Conservation (phyloP, 192 early-diverging fungal species). For the Gamsiella multidivaricata region DNA sequence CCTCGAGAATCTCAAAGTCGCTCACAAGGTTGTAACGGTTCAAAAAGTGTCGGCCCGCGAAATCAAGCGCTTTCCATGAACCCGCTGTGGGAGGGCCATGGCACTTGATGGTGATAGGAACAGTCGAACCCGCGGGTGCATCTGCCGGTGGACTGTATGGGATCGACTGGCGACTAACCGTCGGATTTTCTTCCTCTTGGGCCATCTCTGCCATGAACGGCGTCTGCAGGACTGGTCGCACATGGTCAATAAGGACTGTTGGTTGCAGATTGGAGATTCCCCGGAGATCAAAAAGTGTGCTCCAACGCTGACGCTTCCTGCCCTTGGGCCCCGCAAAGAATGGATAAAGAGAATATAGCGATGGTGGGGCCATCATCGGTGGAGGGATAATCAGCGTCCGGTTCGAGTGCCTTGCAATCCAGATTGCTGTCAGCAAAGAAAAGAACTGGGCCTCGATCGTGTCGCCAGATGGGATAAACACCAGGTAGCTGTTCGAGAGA, state of each 20-base stretch:
- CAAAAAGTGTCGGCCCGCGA: conserved; percentile 44
- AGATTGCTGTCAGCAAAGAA: conserved; percentile 32
- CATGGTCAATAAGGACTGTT: conserved; percentile 17
- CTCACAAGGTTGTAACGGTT: conserved; percentile 40
- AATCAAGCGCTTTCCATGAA: conserved; percentile 46
- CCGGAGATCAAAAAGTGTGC: conserved; percentile 34
- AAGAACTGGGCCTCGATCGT: conserved; percentile 49
- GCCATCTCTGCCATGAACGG: conserved; percentile 45
- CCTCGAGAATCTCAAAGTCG: conserved; percentile 35
- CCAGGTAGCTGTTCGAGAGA: conserved; percentile 18
- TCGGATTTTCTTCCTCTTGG: conserved; percentile 32
- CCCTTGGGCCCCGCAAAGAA: conserved; percentile 27
- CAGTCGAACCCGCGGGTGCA: neutral
- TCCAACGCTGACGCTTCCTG: conserved; percentile 44
- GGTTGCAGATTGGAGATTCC: conserved; percentile 2
- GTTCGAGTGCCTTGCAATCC: conserved; percentile 50
- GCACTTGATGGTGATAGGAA: conserved; percentile 24
- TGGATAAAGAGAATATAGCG: conserved; percentile 20
- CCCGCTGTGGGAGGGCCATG: conserved; percentile 32
- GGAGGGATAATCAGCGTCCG: conserved; percentile 41
- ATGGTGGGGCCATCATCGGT: conserved; percentile 46
- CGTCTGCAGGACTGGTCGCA: conserved; percentile 26
- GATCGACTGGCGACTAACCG: conserved; percentile 11
- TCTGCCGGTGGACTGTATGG: neutral
- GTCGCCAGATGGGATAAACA: conserved; percentile 44